phyloP scores from a whole-genome alignment of 2,329 filamentous ascomycete genomes.

The Triangularia verruculosa region DNA sequence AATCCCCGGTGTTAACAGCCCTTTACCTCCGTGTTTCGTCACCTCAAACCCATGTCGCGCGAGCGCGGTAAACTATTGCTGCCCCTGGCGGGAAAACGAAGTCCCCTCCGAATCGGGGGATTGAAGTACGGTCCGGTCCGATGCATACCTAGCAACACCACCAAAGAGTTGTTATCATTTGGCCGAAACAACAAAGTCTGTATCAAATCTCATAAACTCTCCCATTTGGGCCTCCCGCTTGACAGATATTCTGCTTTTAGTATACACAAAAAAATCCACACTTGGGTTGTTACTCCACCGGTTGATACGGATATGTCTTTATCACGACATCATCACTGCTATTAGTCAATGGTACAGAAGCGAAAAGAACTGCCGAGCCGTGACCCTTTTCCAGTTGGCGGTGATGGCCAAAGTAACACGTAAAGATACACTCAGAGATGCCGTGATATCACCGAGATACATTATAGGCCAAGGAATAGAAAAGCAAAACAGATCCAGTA shows the following conservation, averaged over 20 bases:
- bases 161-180: neutral
- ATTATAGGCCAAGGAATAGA: neutral
- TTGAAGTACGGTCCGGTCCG: conserved; percentile 7
- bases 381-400: neutral
- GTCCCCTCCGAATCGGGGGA: neutral
- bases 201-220: neutral
- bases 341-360: neutral
- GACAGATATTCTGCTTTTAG: neutral
- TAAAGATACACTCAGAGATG: conserved; percentile 19
- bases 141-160: neutral
- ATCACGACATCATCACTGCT: conserved; percentile 3
- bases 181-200: neutral
- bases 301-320: neutral
- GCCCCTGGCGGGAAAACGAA: conserved; percentile 1
- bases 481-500: neutral
- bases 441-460: conserved; percentile 29
- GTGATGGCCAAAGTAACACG: conserved; percentile 6
- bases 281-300: neutral
- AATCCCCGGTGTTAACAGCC: neutral
- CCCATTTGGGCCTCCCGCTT: neutral
- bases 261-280: neutral
- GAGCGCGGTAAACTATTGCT: neutral
- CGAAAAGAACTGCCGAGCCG: conserved; percentile 12
- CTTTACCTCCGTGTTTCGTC: conserved; percentile 1
- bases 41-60: conserved; percentile 2